Percentiles rank a stretch among this genome's conserved stretches.
Evolutionary conservation across 1,284 basidiomycete species (phyloP).

Genomic region (Boletus subluridellus): DNA sequence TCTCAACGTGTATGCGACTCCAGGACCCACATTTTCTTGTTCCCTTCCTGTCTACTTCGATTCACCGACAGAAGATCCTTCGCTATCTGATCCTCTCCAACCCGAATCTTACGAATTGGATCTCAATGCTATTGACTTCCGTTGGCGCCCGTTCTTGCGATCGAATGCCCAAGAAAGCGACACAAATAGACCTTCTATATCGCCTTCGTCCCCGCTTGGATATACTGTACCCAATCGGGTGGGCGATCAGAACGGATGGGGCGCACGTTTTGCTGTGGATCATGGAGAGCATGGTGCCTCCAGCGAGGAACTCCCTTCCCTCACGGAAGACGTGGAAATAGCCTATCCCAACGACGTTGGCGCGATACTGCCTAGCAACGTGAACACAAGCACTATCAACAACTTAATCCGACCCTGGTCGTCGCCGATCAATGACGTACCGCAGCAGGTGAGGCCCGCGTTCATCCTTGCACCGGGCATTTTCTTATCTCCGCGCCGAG

Average conservation of each 20-base stretch:
- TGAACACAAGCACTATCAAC: neutral
- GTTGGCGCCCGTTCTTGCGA: constrained; percentile 45
- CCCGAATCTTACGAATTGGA: constrained; percentile 37
- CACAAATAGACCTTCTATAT: neutral
- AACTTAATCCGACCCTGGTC: constrained; percentile 5
- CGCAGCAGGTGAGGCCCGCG: neutral
- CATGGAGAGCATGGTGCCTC: constrained; percentile 10
- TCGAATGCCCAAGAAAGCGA: constrained; percentile 15
- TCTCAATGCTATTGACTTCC: constrained; percentile 48
- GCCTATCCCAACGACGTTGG: constrained; percentile 7
- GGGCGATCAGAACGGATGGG: constrained; percentile 20
- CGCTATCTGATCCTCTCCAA: constrained; percentile 41
- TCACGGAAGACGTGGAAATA: constrained; percentile 8
- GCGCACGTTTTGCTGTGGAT: constrained; percentile 13
- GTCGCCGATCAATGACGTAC: constrained; percentile 20
- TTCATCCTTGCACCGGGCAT: constrained; percentile 46
- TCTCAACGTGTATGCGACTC: constrained; percentile 31
- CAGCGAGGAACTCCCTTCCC: constrained; percentile 13
- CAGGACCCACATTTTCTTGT: constrained; percentile 29
- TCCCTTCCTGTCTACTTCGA: constrained; percentile 46
- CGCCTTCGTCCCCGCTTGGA: constrained; percentile 1
- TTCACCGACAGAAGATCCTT: constrained; percentile 50
- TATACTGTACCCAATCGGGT: constrained; percentile 4
- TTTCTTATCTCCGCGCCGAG: constrained; percentile 47
- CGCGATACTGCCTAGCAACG: constrained; percentile 10